Conservation (phyloP, 805 yeast species). For the Saccharomycodes ludwigii region DNA sequence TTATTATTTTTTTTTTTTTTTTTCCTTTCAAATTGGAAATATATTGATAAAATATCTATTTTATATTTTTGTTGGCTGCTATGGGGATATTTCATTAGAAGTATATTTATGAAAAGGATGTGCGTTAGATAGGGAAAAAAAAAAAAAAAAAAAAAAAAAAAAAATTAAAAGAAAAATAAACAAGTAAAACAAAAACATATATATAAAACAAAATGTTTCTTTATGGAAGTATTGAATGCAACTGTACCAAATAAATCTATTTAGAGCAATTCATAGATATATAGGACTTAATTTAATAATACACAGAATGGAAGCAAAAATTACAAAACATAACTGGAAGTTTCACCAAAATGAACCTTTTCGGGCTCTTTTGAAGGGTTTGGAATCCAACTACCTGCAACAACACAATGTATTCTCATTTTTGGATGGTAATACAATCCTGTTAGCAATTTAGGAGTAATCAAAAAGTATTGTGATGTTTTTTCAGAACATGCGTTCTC, state of each 20-base stretch:
- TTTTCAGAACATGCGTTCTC: slow-evolving; percentile 59
- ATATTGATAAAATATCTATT: too few species aligned
- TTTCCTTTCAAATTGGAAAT: not conserved
- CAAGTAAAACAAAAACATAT: not conserved
- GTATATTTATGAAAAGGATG: too few species aligned
- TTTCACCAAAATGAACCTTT: slow-evolving; percentile 25
- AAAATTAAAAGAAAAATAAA: not conserved
- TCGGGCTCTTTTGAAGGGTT: slow-evolving; percentile 22
- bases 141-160: too few species aligned
- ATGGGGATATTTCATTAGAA: too few species aligned
- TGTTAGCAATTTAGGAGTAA: slow-evolving; percentile 83
- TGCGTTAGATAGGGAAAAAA: too few species aligned
- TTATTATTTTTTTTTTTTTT: not conserved
- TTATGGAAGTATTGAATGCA: too few species aligned
- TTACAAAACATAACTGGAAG: slow-evolving; percentile 16
- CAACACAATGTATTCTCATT: slow-evolving; percentile 80
- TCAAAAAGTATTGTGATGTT: slow-evolving; percentile 74
- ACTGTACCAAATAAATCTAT: too few species aligned
- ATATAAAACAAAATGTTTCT: too few species aligned
- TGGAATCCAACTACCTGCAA: slow-evolving; percentile 42
- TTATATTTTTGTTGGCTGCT: too few species aligned
- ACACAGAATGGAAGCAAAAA: too few species aligned
- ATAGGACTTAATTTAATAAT: too few species aligned
- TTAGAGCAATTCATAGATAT: too few species aligned
- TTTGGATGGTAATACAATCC: slow-evolving; percentile 62